phyloP scores from a whole-genome alignment of 805 yeast genomes.

The Candida endomychidarum region DNA sequence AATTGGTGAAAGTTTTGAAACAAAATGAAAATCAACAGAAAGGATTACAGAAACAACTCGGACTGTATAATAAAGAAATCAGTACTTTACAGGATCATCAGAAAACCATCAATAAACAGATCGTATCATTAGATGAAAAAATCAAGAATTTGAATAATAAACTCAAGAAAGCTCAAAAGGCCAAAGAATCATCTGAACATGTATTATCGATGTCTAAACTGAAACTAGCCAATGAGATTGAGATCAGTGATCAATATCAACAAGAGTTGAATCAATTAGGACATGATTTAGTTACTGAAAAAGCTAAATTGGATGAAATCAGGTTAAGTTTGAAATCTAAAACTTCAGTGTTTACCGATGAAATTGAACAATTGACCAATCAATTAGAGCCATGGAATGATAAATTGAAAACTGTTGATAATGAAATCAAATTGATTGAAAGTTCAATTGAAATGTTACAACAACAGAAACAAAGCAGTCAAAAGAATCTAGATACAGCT shows the following conservation, averaged over 20 bases:
- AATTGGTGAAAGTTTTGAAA: constrained; percentile 25
- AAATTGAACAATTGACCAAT: constrained; percentile 62
- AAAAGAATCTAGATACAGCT: constrained; percentile 45
- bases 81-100: constrained; percentile 25
- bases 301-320: constrained; percentile 56
- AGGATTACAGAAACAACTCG: constrained; percentile 23
- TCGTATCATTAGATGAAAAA: constrained; percentile 74
- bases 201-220: constrained; percentile 45
- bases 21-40: constrained; percentile 32
- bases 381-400: constrained; percentile 83
- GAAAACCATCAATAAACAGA: constrained; percentile 43
- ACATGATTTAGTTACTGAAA: constrained; percentile 51
- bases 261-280: constrained; percentile 47
- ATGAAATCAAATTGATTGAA: constrained; percentile 62
- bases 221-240: constrained; percentile 45
- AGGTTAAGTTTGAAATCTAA: constrained; percentile 68
- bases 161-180: constrained; percentile 57
- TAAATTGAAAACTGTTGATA: constrained; percentile 59
- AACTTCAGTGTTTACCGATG: constrained; percentile 64
- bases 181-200: constrained; percentile 47
- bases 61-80: constrained; percentile 21
- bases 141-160: constrained; percentile 62
- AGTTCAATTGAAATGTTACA: constrained; percentile 62
- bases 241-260: constrained; percentile 45
- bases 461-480: constrained; percentile 37